phyloP scores from a whole-genome alignment of 306 rosid species.

The Vigna angularis region DNA sequence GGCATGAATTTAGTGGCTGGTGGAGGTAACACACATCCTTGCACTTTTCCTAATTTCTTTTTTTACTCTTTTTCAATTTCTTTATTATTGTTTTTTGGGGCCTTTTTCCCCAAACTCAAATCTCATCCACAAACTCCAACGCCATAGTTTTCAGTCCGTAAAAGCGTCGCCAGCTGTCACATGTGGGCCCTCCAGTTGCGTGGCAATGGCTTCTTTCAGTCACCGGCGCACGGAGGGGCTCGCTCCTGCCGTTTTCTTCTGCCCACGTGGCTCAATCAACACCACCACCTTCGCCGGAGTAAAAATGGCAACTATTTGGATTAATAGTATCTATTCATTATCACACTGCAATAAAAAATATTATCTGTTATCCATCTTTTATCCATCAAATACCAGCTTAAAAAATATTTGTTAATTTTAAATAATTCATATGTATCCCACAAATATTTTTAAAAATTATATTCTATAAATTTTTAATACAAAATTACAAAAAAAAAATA shows the following conservation, averaged over 20 bases:
- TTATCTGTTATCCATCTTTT: too few relatives aligned
- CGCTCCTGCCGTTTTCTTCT: not conserved
- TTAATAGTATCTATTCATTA: too few relatives aligned
- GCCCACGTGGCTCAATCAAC: constrained; percentile 37
- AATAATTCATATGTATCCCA: too few relatives aligned
- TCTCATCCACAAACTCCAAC: constrained; percentile 78
- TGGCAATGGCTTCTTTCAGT: constrained; percentile 53
- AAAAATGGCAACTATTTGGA: too few relatives aligned
- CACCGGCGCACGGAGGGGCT: not conserved
- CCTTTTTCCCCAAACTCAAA: not conserved
- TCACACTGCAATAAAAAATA: too few relatives aligned
- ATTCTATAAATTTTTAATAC: too few relatives aligned
- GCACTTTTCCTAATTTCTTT: constrained; percentile 57
- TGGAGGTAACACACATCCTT: constrained; percentile 36
- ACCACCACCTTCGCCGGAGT: not conserved
- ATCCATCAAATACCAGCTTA: too few relatives aligned
- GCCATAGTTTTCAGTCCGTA: constrained; percentile 45
- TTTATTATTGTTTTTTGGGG: not conserved
- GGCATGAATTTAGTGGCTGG: constrained; percentile 52
- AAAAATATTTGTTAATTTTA: too few relatives aligned
- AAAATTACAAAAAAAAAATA: too few relatives aligned
- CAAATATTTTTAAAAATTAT: too few relatives aligned
- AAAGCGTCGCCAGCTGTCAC: constrained; percentile 67
- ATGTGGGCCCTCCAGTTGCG: constrained; percentile 50
- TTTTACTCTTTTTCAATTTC: not conserved